Evolutionary conservation across 2,329 filamentous ascomycete genomes (phyloP).

Genomic region (Pestalotiopsis sp.): DNA sequence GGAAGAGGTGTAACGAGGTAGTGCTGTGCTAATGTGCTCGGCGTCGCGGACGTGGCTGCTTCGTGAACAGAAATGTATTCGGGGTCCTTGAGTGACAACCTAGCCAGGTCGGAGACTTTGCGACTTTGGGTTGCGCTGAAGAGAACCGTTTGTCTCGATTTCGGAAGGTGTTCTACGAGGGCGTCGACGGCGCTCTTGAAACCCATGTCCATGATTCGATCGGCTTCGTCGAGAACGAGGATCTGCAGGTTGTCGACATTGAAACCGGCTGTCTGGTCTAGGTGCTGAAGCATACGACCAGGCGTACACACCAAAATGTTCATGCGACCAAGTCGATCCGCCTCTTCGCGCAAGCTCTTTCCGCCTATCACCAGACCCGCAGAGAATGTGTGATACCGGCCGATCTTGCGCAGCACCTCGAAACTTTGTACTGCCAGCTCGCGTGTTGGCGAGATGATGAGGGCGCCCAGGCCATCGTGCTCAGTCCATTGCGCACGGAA

Average conservation of each 20-base stretch:
- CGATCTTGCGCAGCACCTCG: conserved; percentile 88
- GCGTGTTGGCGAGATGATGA: conserved; percentile 92
- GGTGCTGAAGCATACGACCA: conserved; percentile 90
- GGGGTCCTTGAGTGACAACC: conserved; percentile 84
- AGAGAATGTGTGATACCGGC: conserved; percentile 86
- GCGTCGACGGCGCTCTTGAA: conserved; percentile 91
- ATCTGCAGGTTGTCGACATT: conserved; percentile 91
- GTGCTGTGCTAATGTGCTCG: conserved; percentile 83
- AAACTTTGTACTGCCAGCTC: conserved; percentile 98
- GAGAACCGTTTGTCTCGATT: conserved; percentile 83
- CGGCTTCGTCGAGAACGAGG: conserved; percentile 92
- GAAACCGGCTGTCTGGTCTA: conserved; percentile 90
- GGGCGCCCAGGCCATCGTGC: conserved; percentile 85
- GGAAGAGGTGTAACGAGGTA: conserved; percentile 85
- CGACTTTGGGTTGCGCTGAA: conserved; percentile 98
- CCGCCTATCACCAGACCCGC: conserved; percentile 93
- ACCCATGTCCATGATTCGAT: conserved; percentile 97
- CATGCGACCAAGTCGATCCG: conserved; percentile 84
- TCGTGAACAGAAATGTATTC: conserved; percentile 97
- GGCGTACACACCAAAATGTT: conserved; percentile 97
- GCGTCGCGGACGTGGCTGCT: conserved; percentile 77
- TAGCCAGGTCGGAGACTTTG: conserved; percentile 87
- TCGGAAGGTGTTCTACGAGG: conserved; percentile 87
- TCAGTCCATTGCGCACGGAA: conserved; percentile 90
- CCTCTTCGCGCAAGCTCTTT: conserved; percentile 85